phyloP scores from a whole-genome alignment of 2,329 filamentous ascomycete species.

The Cadophora sp. region DNA sequence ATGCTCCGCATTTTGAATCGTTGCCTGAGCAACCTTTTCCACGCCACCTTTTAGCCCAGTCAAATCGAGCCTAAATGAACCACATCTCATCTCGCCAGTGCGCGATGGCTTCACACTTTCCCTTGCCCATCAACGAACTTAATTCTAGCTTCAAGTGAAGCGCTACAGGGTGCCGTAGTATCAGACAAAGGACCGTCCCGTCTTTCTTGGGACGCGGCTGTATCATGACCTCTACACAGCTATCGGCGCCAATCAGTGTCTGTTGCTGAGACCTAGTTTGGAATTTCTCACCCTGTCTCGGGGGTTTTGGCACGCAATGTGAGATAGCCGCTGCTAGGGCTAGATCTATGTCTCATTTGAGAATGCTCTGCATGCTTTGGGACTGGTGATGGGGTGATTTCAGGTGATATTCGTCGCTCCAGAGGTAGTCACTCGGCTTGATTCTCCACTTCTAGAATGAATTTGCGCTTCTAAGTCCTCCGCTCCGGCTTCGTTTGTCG shows the following conservation, averaged over 20 bases:
- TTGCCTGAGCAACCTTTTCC: not conserved
- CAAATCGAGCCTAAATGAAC: not conserved
- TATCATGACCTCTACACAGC: not conserved
- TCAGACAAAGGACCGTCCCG: constrained; percentile 11
- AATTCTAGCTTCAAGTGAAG: not conserved
- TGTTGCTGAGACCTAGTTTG: not conserved
- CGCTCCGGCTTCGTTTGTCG: not conserved
- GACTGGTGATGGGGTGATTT: not conserved
- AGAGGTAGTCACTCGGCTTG: not conserved
- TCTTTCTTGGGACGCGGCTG: not conserved
- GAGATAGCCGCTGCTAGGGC: not conserved
- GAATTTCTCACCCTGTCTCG: not conserved
- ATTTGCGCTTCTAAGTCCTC: not conserved
- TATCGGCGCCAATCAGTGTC: not conserved
- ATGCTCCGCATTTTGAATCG: not conserved
- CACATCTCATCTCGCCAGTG: not conserved
- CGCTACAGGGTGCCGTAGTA: not conserved
- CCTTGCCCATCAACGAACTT: not conserved
- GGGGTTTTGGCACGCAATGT: not conserved
- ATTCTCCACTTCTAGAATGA: not conserved
- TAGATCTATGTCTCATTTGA: not conserved
- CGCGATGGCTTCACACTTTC: constrained; percentile 10
- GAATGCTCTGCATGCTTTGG: constrained; percentile 3
- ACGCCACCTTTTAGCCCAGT: not conserved
- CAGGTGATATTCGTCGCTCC: not conserved